Evolutionary conservation across 2,329 filamentous ascomycete genomes (phyloP).

Genomic region (Scedosporium aurantiacum): DNA sequence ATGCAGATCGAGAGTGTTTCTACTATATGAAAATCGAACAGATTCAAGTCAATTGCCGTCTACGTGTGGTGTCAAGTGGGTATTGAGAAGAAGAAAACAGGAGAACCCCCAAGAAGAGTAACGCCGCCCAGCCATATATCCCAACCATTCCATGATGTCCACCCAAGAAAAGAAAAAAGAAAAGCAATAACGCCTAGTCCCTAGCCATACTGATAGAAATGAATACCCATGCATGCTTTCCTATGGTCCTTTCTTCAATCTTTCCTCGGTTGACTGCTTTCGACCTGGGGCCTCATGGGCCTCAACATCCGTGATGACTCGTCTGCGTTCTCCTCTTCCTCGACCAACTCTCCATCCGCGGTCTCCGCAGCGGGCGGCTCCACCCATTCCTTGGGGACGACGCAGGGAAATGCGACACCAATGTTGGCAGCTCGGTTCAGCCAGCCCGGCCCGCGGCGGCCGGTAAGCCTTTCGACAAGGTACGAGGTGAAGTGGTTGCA

Average conservation of each 20-base stretch:
- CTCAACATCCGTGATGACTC: constrained; percentile 51
- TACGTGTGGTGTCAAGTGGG: background rate
- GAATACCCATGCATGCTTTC: background rate
- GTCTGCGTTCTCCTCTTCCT: constrained; percentile 37
- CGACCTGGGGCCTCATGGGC: constrained; percentile 20
- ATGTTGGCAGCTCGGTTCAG: constrained; percentile 78
- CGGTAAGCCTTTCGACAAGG: constrained; percentile 63
- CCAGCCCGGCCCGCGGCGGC: constrained; percentile 59
- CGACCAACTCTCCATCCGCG: constrained; percentile 58
- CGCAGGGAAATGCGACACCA: constrained; percentile 67
- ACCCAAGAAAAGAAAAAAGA: background rate
- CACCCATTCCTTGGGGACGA: constrained; percentile 75
- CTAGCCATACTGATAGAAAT: background rate
- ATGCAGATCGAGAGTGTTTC: background rate
- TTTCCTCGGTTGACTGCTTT: background rate
- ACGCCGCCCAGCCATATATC: background rate
- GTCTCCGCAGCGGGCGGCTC: constrained; percentile 66
- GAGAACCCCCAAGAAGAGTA: background rate
- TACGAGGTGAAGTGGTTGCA: constrained; percentile 83
- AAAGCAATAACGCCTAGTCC: background rate
- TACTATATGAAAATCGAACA: background rate
- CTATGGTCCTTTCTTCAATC: background rate
- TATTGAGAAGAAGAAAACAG: background rate
- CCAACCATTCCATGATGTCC: background rate
- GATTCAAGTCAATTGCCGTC: background rate